Conservation (phyloP, 2,329 filamentous ascomycete genomes). For the Alternaria triticimaculans region DNA sequence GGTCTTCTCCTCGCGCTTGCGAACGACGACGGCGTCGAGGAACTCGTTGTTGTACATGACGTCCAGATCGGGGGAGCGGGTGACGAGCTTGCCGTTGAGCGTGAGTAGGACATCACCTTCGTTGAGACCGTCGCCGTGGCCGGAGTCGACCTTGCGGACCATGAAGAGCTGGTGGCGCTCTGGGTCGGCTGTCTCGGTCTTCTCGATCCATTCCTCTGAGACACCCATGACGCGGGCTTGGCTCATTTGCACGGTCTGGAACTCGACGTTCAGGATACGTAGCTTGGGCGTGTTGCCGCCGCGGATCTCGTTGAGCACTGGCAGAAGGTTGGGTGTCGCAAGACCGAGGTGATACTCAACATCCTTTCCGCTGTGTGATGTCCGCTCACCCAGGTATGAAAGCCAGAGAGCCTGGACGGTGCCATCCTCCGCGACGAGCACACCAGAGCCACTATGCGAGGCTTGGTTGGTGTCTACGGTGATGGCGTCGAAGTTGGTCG, state of each 20-base stretch:
- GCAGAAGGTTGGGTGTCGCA: slow-evolving; percentile 84
- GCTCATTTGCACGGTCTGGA: slow-evolving; percentile 94
- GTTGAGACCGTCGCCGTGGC: slow-evolving; percentile 68
- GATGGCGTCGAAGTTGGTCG: slow-evolving; percentile 95
- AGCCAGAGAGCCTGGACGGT: slow-evolving; percentile 96
- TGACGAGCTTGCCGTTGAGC: slow-evolving; percentile 90
- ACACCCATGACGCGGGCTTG: slow-evolving; percentile 98
- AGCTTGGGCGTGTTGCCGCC: slow-evolving; percentile 79
- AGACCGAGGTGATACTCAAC: slow-evolving; percentile 96
- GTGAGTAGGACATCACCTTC: slow-evolving; percentile 95
- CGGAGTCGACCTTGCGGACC: slow-evolving; percentile 86
- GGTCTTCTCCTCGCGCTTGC: slow-evolving; percentile 78
- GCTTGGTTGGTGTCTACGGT: slow-evolving; percentile 94
- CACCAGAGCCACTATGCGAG: slow-evolving; percentile 90
- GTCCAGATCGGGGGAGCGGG: slow-evolving; percentile 89
- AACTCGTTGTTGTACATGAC: slow-evolving; percentile 91
- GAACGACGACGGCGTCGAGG: slow-evolving; percentile 84
- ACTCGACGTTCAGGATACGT: slow-evolving; percentile 91
- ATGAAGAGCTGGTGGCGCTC: slow-evolving; percentile 97
- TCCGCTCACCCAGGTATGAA: slow-evolving; percentile 92
- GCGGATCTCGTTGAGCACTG: slow-evolving; percentile 87
- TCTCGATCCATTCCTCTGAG: slow-evolving; percentile 91
- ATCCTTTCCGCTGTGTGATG: slow-evolving; percentile 78
- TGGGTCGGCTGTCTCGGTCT: slow-evolving; percentile 86
- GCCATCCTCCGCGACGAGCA: slow-evolving; percentile 86